A percentile compares a stretch with the other conserved stretches of the same genome.
These are phyloP conservation scores for Aspergillus hancockii DNA, from an alignment of 495 filamentous ascomycete genomes.

Conservation along the genomic window DNA sequence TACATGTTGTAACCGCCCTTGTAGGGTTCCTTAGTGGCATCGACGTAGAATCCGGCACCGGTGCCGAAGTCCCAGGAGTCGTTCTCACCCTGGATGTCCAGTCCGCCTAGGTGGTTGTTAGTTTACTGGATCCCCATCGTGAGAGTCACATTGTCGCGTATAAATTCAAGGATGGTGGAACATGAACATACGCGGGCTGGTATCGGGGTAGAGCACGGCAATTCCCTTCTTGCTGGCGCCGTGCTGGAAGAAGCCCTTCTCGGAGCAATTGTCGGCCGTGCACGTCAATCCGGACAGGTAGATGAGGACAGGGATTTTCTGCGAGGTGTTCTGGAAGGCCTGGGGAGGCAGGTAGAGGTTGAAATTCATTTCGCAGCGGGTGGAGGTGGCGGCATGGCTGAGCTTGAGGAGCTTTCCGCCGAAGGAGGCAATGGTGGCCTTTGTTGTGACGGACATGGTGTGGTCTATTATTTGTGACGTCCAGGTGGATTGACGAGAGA, in stretches of 20 bases:
- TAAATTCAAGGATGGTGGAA: no score
- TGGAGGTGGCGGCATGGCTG: constrained; percentile 71
- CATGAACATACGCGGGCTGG: constrained; percentile 75
- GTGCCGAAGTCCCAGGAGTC: constrained; percentile 87
- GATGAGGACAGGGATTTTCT: constrained; percentile 82
- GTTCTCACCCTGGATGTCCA: constrained; percentile 76
- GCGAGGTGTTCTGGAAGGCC: constrained; percentile 35
- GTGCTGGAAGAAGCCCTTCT: constrained; percentile 93
- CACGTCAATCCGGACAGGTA: constrained; percentile 95
- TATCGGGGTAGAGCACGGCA: constrained; percentile 91
- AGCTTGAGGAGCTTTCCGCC: constrained; percentile 95
- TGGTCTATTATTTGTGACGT: neutral
- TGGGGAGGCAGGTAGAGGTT: constrained; percentile 69
- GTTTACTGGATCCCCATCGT: neutral
- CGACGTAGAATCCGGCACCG: constrained; percentile 92
- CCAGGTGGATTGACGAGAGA: neutral
- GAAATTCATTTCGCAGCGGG: constrained; percentile 65
- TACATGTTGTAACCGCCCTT: constrained; percentile 84
- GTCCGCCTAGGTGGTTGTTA: constrained; percentile 50
- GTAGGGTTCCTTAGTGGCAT: constrained; percentile 79
- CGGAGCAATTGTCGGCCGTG: constrained; percentile 91
- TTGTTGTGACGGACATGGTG: constrained; percentile 78
- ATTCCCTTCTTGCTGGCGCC: constrained; percentile 74
- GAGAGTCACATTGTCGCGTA: no score
- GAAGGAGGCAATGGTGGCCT: constrained; percentile 87